Evolutionary conservation across 768 basidiomycete genomes (phyloP), one percentile per base, ranked within the genome.

Genomic region (Russula brevipes): DNA sequence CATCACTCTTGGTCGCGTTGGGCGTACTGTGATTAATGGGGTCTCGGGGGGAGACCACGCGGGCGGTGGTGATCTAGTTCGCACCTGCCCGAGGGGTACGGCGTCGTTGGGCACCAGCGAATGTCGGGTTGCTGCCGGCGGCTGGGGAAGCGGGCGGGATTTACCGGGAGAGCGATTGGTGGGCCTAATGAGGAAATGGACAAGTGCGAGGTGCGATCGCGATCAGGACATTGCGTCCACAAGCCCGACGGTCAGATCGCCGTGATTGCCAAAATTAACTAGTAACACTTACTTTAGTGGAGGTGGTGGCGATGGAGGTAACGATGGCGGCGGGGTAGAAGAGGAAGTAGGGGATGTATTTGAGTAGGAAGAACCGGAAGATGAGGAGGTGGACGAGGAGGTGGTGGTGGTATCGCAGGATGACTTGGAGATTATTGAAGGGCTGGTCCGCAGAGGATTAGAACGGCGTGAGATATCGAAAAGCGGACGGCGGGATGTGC

Each of bases 61-160:
- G 4, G 63, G 63, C 11, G 63, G 63, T 42, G 63, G 63, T 14
- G 63, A 38, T 17, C 57, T 51, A 2, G 58, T 42, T 50, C 63
- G 58, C 11, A 24, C 19, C n/a, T 55, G 38, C 2, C 52, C 49
- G 31, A 42, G 14, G 4, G 38, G 9, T 14, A 46, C 19, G 24
- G 33, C 17, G 31, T 41, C n/a, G 52, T 19, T 56, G 0, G 55
- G 50, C 31, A 30, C 30, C 1, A 44, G 17, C 1, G 50, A 39
- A 4, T 42, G 57, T n/a, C n/a, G 45, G 33, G 36, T 24, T 52
- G n/a, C 33, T 33, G 55, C 55, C 24, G 59, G 66, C 38, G 49
- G 58, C 57, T 55, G 57, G 10, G 65, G 65, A 16, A 67, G 66
- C 2, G 66, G 66, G 1, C 64, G 66, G 24, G 51, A 60, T 61